Conservation (phyloP, 495 filamentous ascomycete species). For the Trichoderma parareesei region DNA sequence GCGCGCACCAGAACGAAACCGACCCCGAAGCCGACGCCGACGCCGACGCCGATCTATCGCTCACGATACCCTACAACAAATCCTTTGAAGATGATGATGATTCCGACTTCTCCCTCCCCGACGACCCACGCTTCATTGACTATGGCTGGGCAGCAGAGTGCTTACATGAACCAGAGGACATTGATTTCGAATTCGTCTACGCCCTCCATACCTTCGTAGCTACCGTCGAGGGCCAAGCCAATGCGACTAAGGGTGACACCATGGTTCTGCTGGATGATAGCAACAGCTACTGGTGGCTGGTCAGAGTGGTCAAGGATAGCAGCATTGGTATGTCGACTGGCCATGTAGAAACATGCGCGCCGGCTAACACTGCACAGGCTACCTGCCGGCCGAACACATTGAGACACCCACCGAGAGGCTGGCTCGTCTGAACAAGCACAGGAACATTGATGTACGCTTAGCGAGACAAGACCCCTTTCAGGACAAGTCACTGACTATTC, state of each 20-base stretch:
- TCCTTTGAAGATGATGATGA: conserved; percentile 33
- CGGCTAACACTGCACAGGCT: conserved; percentile 50
- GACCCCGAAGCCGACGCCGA: not conserved
- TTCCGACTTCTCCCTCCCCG: conserved; percentile 29
- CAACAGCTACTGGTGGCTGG: conserved; percentile 99
- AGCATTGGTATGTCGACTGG: conserved; percentile 68
- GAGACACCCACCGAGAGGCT: conserved; percentile 95
- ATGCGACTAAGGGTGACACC: conserved; percentile 95
- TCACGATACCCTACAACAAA: conserved; percentile 28
- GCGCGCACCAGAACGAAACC: not conserved
- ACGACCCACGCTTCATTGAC: conserved; percentile 52
- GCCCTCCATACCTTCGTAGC: conserved; percentile 95
- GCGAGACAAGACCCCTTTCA: not conserved
- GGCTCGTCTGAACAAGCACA: conserved; percentile 91
- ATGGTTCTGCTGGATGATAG: conserved; percentile 99
- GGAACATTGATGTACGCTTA: conserved; percentile 84
- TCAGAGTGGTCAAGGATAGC: conserved; percentile 91
- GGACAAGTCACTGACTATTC: not conserved
- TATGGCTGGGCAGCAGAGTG: conserved; percentile 65
- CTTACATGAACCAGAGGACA: conserved; percentile 87
- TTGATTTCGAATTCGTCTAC: conserved; percentile 99
- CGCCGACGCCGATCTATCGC: conserved; percentile 17
- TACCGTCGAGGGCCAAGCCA: conserved; percentile 96
- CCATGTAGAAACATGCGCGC: not conserved
- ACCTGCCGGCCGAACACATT: conserved; percentile 95